Evolutionary conservation across 169 alveolate species (phyloP).

Genomic region (Blepharisma undulans): DNA sequence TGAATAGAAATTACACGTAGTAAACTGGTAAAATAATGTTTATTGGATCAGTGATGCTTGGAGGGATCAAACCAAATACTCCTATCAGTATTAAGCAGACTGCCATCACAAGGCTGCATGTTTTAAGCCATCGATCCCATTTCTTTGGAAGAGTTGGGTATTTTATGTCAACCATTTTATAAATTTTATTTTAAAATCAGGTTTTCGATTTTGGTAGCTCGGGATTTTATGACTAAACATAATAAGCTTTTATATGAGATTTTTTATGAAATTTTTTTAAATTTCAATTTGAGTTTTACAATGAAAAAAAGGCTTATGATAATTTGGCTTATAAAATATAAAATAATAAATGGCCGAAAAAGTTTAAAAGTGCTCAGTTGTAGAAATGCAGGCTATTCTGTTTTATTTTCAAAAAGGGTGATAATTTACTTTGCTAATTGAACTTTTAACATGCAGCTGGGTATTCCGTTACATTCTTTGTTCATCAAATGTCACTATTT

Average conservation of each 20-base stretch:
- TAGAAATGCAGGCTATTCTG: not conserved
- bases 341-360: not conserved
- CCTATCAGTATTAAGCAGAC: not conserved
- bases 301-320: no score
- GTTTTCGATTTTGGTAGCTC: not conserved
- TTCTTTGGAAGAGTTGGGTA: not conserved
- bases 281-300: not conserved
- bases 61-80: not conserved
- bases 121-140: not conserved
- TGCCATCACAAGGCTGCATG: not conserved
- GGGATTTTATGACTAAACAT: no score
- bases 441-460: no score
- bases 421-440: no score
- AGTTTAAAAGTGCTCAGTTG: not conserved
- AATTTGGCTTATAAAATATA: not conserved
- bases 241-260: no score
- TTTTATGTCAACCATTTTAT: not conserved
- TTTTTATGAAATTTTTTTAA: no score
- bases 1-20: conserved; percentile 7
- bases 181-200: no score
- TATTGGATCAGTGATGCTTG: conserved; percentile 19
- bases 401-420: no score
- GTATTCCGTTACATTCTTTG: not conserved
- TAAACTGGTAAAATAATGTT: conserved; percentile 23
- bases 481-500: not conserved